Base-by-base conservation (phyloP, 2,329 filamentous ascomycete genomes). In the Xylariaceae sp. region DNA sequence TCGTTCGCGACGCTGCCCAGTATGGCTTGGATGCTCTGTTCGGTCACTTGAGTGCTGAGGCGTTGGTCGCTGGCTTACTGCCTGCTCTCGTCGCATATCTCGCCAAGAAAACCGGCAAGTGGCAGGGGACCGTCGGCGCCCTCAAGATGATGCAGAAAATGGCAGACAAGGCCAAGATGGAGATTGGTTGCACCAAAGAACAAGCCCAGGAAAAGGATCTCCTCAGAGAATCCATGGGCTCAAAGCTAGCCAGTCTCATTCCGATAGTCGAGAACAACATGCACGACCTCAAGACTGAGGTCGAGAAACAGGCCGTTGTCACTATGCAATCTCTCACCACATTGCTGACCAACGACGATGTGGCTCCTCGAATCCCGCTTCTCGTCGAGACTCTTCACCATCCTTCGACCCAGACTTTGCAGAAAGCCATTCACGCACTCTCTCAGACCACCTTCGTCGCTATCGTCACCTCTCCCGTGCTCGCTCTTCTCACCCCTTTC, bases 391-490 rank as follows among this genome's bases (percentile, higher is more conserved):
- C 90, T 43, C 96, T 99, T 86, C 89, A 96, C 68, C 85, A 96
- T 62, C 94, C 94, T 6, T 96, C 90, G 11, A 78, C 88, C 12
- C 84, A 95, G 69, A 90, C 87, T 27, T 80, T 95, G 48, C 89
- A 96, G 68, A 96, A 96, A 76, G 91, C 94, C 31, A 97, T 99
- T 58, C 94, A 96, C 66, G 94, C 91, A 41, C 78, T 99, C 41
- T 96, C 91, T 4, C 90, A 95, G 74, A 99, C 94, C 11, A 99
- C 94, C n/a, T 99, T 99, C 61, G 94, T 99, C 46, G 91, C 94
- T 48, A 81, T 95, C 57, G 94, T 99, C 61, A 96, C 90, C 11
- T 96, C 92, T 9, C 94, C 94, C 10, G 92, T 97, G 5, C 82
- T 99, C 50, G 94, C 94, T 15, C 83, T 99, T 48, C 80, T 99